phyloP scores from a whole-genome alignment of 2,329 filamentous ascomycete species.

The Scolecobasidium constrictum region DNA sequence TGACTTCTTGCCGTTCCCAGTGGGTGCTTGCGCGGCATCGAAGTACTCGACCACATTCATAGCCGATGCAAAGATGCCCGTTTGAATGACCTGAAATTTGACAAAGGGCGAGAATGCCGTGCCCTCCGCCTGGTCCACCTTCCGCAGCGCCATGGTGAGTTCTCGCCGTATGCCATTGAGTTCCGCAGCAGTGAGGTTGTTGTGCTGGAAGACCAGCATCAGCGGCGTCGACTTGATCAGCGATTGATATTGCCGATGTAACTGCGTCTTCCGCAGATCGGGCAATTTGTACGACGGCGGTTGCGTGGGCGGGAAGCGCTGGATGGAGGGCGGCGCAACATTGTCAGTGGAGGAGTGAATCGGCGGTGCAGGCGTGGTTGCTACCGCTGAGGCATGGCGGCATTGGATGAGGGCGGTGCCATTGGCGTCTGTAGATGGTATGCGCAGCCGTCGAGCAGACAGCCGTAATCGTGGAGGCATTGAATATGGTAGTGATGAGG shows the following conservation, averaged over 20 bases:
- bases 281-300: conserved; percentile 80
- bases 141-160: conserved; percentile 47
- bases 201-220: conserved; percentile 77
- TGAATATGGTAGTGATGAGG: conserved; percentile 13
- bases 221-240: conserved; percentile 76
- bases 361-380: conserved; percentile 41
- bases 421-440: conserved; percentile 16
- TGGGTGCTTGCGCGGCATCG: conserved; percentile 21
- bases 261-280: conserved; percentile 81
- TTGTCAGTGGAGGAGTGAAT: conserved; percentile 37
- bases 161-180: conserved; percentile 65
- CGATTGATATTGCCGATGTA: conserved; percentile 78
- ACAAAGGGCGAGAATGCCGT: conserved; percentile 49
- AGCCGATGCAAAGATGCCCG: conserved; percentile 78
- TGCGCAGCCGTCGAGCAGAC: conserved; percentile 23
- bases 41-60: conserved; percentile 80
- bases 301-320: conserved; percentile 53
- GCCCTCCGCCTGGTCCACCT: conserved; percentile 58
- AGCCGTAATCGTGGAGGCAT: conserved; percentile 46
- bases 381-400: conserved; percentile 40
- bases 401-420: conserved; percentile 18
- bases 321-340: conserved; percentile 26
- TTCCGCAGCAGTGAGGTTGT: conserved; percentile 63
- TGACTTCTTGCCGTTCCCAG: conserved; percentile 13
- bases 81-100: conserved; percentile 75